Evolutionary conservation across 2,329 filamentous ascomycete species (phyloP).

Genomic region (Aspergillus sp.): DNA sequence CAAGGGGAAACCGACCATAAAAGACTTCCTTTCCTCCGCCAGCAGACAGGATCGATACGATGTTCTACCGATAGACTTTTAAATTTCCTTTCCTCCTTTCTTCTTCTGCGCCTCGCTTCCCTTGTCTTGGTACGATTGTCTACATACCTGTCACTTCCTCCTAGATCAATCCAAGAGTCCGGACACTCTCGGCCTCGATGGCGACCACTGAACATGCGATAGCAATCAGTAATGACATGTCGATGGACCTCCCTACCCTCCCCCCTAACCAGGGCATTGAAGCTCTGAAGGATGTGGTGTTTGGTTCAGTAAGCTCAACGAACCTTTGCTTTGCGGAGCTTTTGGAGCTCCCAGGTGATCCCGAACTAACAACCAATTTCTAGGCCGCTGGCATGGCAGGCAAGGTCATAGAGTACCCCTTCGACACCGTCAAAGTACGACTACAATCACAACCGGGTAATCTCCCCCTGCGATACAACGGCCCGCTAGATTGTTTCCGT

Average conservation of each 20-base stretch:
- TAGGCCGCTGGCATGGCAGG: conserved; percentile 81
- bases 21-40: conserved; percentile 7
- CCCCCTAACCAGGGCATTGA: conserved; percentile 56
- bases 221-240: conserved; percentile 38
- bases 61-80: conserved; percentile 25
- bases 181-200: conserved; percentile 26
- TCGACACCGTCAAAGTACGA: conserved; percentile 97
- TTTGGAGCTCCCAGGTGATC: background rate
- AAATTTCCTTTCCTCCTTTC: background rate
- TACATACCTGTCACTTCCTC: background rate
- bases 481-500: conserved; percentile 89
- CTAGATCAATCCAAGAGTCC: background rate
- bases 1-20: conserved; percentile 10
- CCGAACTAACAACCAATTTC: background rate
- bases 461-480: conserved; percentile 76
- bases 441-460: conserved; percentile 92
- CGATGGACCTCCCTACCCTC: conserved; percentile 41
- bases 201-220: conserved; percentile 39
- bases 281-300: conserved; percentile 81
- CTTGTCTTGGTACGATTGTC: background rate
- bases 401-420: conserved; percentile 97
- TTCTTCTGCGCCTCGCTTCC: background rate
- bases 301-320: conserved; percentile 69
- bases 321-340: background rate
- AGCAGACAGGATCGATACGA: conserved; percentile 21